Evolutionary conservation across 2,329 filamentous ascomycete genomes (phyloP).

Genomic region (Aspergillus cejpii): DNA sequence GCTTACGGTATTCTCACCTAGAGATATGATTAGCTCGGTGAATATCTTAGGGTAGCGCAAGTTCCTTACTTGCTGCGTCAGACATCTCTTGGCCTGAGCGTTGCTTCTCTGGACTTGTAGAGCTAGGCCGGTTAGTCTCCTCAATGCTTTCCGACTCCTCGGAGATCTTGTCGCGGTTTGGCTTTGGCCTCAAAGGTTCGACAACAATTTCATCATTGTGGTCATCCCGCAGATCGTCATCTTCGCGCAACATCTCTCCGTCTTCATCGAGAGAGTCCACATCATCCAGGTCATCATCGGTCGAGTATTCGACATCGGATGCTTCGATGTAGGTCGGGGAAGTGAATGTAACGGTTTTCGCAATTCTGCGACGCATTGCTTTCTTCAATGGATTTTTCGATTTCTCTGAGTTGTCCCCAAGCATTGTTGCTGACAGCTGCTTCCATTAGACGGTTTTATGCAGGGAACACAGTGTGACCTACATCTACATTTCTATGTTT

Average conservation of each 20-base stretch:
- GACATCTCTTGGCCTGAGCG: conserved; percentile 63
- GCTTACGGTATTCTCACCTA: conserved; percentile 31
- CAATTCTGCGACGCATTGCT: conserved; percentile 71
- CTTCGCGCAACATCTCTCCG: conserved; percentile 39
- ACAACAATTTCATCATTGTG: conserved; percentile 38
- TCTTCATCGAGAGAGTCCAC: conserved; percentile 43
- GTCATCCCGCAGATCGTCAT: conserved; percentile 27
- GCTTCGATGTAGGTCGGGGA: conserved; percentile 83
- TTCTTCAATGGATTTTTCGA: conserved; percentile 76
- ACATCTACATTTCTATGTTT: conserved; percentile 98
- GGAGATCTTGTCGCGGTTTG: conserved; percentile 31
- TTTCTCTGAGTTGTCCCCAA: conserved; percentile 68
- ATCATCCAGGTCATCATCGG: conserved; percentile 62
- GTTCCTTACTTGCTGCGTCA: conserved; percentile 40
- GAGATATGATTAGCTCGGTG: conserved; percentile 16
- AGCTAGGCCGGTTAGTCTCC: conserved; percentile 24
- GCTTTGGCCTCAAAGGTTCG: conserved; percentile 41
- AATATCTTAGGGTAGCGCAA: background rate
- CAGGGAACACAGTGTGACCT: conserved; percentile 35
- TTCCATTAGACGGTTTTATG: conserved; percentile 15
- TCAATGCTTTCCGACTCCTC: conserved; percentile 21
- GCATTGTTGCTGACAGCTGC: conserved; percentile 63
- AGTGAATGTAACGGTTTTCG: conserved; percentile 80
- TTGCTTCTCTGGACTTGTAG: conserved; percentile 32
- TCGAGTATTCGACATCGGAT: conserved; percentile 77